Conservation (phyloP, 371 early-diverging fungal genomes). For the Entomophthora muscae region DNA sequence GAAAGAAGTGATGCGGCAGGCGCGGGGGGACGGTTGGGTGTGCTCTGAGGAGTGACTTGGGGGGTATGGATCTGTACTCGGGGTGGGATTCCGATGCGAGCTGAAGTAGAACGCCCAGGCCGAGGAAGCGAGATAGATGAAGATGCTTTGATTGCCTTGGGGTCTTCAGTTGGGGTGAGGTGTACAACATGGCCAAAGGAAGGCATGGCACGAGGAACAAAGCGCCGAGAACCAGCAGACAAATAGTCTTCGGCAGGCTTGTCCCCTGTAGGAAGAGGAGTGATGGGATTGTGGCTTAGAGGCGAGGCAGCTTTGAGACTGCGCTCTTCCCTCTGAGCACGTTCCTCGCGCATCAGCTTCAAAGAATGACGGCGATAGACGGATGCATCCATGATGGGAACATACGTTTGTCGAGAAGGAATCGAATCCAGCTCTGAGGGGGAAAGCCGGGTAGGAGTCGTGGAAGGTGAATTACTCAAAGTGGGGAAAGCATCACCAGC, state of each 20-base stretch:
- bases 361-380: constrained; percentile 33
- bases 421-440: background rate
- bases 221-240: constrained; percentile 11
- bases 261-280: constrained; percentile 5
- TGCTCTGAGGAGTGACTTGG: background rate
- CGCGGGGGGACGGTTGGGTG: background rate
- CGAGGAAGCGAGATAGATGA: background rate
- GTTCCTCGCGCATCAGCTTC: constrained; percentile 35
- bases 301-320: background rate
- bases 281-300: background rate
- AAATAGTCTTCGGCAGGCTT: constrained; percentile 1
- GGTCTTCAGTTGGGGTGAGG: background rate
- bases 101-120: background rate
- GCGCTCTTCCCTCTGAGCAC: constrained; percentile 6
- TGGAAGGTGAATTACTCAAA: background rate
- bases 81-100: background rate
- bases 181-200: background rate
- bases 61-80: background rate
- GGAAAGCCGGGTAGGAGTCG: background rate
- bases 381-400: constrained; percentile 24
- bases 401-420: background rate
- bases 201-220: constrained; percentile 9
- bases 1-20: background rate
- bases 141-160: background rate
- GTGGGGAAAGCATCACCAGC: background rate